phyloP scores from a whole-genome alignment of 2,329 filamentous ascomycete genomes.

The Thielaviopsis euricoi region DNA sequence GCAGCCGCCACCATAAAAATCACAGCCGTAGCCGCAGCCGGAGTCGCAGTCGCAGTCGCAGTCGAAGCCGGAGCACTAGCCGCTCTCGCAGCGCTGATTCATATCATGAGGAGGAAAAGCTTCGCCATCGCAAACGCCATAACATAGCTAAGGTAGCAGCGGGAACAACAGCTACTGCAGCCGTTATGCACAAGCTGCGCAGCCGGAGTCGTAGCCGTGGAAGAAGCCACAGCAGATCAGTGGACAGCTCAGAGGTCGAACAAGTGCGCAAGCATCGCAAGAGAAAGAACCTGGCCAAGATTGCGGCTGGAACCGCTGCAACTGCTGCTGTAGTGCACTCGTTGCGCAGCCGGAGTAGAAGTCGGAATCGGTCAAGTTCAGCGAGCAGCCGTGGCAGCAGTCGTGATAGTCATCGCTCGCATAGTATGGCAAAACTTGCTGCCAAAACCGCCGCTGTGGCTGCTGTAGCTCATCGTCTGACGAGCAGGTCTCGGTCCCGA shows the following conservation, averaged over 20 bases:
- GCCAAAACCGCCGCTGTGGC: constrained; percentile 40
- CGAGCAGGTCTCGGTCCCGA: constrained; percentile 25
- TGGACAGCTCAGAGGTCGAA: background rate
- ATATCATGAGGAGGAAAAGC: background rate
- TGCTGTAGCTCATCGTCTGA: constrained; percentile 37
- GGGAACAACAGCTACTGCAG: constrained; percentile 23
- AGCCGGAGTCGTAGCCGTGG: constrained; percentile 29
- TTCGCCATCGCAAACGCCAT: background rate
- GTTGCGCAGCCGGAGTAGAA: constrained; percentile 26
- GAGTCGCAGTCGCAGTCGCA: constrained; percentile 26
- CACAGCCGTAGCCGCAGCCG: constrained; percentile 35
- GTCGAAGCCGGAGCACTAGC: constrained; percentile 15
- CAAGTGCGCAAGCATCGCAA: background rate
- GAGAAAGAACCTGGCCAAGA: constrained; percentile 35
- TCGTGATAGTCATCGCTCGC: background rate
- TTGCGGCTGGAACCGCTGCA: constrained; percentile 30
- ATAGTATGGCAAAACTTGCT: constrained; percentile 39
- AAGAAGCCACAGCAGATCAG: constrained; percentile 7
- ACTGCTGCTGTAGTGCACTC: constrained; percentile 27
- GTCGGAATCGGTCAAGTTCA: constrained; percentile 21
- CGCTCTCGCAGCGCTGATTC: background rate
- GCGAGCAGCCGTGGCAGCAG: background rate
- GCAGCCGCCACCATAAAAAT: background rate
- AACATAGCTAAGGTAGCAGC: background rate
- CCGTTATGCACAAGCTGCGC: constrained; percentile 25